These are phyloP conservation scores for Lactarius vividus DNA, from an alignment of 768 basidiomycete genomes.

Conservation along the genomic window DNA sequence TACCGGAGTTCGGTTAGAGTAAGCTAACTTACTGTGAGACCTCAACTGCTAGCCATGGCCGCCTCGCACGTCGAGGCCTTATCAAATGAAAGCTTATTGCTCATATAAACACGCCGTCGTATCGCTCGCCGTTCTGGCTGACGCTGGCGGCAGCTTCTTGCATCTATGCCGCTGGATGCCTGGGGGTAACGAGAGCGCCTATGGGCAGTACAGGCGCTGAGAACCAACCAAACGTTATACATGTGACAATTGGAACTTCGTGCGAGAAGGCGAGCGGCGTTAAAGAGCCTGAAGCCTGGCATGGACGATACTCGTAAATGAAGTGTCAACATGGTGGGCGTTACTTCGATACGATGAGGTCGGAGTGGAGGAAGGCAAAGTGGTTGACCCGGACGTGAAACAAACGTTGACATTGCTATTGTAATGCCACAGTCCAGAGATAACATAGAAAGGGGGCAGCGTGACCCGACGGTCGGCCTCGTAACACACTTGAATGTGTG, in stretches of 20 bases:
- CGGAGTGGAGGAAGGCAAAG: not conserved
- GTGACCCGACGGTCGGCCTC: not conserved
- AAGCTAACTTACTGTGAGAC: not conserved
- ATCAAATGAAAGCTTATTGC: not conserved
- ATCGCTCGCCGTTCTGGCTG: not conserved
- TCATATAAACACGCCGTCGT: not conserved
- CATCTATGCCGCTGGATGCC: no score
- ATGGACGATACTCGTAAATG: not conserved
- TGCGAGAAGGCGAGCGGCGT: not conserved
- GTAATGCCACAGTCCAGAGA: not conserved
- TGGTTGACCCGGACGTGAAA: not conserved
- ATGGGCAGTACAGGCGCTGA: not conserved
- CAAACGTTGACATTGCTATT: not conserved
- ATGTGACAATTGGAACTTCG: not conserved
- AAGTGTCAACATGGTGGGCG: not conserved
- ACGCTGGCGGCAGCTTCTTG: not conserved
- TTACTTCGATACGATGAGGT: not conserved
- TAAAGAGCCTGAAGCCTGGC: not conserved
- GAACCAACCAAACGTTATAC: not conserved
- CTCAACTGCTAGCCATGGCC: not conserved
- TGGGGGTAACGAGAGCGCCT: not conserved
- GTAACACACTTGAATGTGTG: no score
- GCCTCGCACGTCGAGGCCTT: not conserved
- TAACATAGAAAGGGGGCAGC: not conserved
- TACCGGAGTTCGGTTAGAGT: not conserved